These are phyloP conservation scores for Alternaria atra DNA, from an alignment of 2,329 filamentous ascomycete genomes.

Conservation along the genomic window DNA sequence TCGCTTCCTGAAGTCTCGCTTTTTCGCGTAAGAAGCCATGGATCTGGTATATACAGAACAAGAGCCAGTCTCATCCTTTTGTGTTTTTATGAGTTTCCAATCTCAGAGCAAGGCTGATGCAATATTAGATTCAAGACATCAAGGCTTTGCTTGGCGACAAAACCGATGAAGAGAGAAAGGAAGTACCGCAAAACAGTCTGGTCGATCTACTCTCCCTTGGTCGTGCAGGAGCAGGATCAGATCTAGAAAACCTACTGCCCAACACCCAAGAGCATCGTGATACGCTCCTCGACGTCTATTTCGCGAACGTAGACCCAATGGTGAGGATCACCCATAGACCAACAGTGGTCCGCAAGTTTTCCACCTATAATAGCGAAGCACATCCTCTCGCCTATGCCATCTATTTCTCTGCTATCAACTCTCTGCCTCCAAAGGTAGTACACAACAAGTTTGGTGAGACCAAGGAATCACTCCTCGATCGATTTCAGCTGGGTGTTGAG, in stretches of 20 bases:
- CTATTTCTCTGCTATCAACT: constrained; percentile 50
- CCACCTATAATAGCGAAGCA: constrained; percentile 37
- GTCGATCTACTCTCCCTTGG: constrained; percentile 46
- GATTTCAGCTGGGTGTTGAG: constrained; percentile 48
- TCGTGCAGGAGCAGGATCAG: constrained; percentile 38
- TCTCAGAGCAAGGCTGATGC: background rate
- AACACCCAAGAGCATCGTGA: constrained; percentile 41
- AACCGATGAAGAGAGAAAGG: constrained; percentile 42
- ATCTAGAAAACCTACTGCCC: constrained; percentile 41
- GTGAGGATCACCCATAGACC: constrained; percentile 48
- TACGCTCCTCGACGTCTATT: constrained; percentile 46
- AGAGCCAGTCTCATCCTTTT: background rate
- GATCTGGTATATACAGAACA: background rate
- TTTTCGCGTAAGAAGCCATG: background rate
- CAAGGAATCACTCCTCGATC: constrained; percentile 43
- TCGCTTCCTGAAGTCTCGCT: background rate
- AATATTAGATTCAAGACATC: constrained; percentile 50
- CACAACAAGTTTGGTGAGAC: constrained; percentile 43
- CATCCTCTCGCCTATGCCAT: constrained; percentile 49
- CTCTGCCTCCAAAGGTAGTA: constrained; percentile 41
- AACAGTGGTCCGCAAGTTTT: constrained; percentile 41
- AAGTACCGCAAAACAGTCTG: constrained; percentile 40
- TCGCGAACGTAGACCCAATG: constrained; percentile 50
- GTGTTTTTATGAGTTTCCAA: background rate
- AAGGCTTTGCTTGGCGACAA: constrained; percentile 48